Base-by-base conservation (phyloP, 192 early-diverging fungal genomes). In the Diversispora eburnea region DNA sequence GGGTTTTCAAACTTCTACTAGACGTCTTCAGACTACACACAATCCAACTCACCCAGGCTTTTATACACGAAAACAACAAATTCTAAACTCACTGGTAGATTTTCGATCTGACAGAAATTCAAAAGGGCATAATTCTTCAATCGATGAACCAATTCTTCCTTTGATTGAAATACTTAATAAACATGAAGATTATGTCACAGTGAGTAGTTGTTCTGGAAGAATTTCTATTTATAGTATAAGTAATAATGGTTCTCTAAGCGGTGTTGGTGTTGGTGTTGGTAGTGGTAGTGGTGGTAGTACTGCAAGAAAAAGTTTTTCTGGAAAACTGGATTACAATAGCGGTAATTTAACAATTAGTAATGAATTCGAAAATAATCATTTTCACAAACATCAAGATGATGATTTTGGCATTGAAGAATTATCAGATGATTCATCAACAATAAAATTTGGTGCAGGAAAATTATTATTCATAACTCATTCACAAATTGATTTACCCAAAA, bases 391-490 rank as follows among this genome's bases (percentile, higher is more conserved):
- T 54, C 68, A 72, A 4, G 74, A 77, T 46, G 76, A 77, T 42
- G 74, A 72, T 5, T 73, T 67, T 0, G 54, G 74, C 3, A 75
- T 62, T 7, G 82, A 79, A 12, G 51, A 73, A 12, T 75, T 76
- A 33, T 33, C 2, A 33, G 25, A 33, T 33, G 70, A 66, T 0
- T 58, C 70, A 7, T 82, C 77, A 57, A 48, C 76, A 5, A 75
- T 77, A 19, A 84, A 78, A 49, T 20, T 15, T 42, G 64, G 46
- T 48, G 81, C 79, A 5, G 85, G 85, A 5, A 78, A 77, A 49
- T 86, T 84, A 84, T 55, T 85, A 5, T 83, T 80, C 67, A 80
- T 86, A 13, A 79, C 78, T 15, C 85, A 86, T 72, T 80, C 82
- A 19, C 78, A 82, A 12, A 64, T 85, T 17, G 72, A 48, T 9